These are phyloP conservation scores for Erysimum cheiranthoides DNA, from an alignment of 345 rosid species.

Conservation along the genomic window DNA sequence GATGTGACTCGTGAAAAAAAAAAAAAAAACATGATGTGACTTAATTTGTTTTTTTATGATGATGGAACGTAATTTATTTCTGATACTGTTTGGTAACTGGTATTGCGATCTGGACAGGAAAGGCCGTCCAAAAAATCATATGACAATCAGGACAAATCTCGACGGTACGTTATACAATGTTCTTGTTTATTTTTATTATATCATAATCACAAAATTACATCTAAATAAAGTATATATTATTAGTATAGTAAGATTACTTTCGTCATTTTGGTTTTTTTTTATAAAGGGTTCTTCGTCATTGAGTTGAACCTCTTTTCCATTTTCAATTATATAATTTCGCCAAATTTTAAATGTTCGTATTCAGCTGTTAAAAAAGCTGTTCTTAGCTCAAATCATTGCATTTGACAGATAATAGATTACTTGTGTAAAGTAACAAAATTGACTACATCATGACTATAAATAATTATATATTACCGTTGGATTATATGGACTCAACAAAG, in stretches of 20 bases:
- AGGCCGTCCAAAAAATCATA: constrained; percentile 15
- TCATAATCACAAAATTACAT: neutral
- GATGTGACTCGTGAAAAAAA: too few species aligned
- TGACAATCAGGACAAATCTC: constrained; percentile 19
- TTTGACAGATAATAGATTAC: neutral
- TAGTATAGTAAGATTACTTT: too few species aligned
- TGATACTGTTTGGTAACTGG: neutral
- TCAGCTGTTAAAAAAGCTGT: neutral
- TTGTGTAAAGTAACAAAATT: neutral
- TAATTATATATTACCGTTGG: neutral
- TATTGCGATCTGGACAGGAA: constrained; percentile 2
- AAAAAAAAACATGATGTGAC: constrained; percentile 19
- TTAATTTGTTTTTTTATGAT: neutral
- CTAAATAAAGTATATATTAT: neutral
- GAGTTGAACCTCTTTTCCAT: constrained; percentile 18
- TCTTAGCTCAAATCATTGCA: neutral
- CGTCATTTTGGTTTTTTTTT: too few species aligned
- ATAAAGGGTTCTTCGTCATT: constrained; percentile 9
- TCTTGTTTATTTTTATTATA: constrained; percentile 5
- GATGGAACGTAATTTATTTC: neutral
- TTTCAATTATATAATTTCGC: neutral
- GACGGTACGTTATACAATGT: constrained; percentile 21
- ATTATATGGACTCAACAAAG: constrained; percentile 15
- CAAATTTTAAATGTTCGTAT: too few species aligned
- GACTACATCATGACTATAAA: too few species aligned